Evolutionary conservation across 2,329 filamentous ascomycete genomes (phyloP), one percentile per base, ranked within the genome.

Genomic region (Stenocarpella maydis): DNA sequence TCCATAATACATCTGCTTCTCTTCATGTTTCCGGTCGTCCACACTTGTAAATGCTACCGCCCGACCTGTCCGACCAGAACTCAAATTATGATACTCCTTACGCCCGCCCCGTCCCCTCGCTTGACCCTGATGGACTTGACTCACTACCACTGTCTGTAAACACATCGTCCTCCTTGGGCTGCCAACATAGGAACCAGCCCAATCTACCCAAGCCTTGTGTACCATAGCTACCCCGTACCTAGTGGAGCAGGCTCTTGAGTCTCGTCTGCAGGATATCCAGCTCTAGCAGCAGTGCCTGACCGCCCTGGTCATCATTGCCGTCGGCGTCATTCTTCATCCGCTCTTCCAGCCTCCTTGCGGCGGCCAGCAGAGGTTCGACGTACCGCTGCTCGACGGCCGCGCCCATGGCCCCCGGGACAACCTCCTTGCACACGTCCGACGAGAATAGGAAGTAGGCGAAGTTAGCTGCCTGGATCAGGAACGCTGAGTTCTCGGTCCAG

Each of bases 391-490:
- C 85, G 26, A 90, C 85, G 0, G 87, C 85, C 10, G 83, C 82
- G 1, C 84, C 82, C 85, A 90, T 88, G 0, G 86, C 87, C 2
- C 78, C 79, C 1, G 89, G 88, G 12, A 88, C 82, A 7, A 89
- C 76, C 53, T 83, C 78, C 67, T 77, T 79, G 76, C 83, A 85
- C 24, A 77, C 79, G 43, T 79, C 77, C 9, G 83, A 81, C 4
- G 79, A 79, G 74, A 87, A 85, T 24, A 90, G 78, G 72, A 90
- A 87, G 65, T 87, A 82, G 9, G 85, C 84, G 76, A 91, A 89
- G 73, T 90, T 91, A 69, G 86, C 85, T 0, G 86, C 86, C 73
- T 90, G 87, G 71, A 90, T 79, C 65, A 90, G 80, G 71, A 90
- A 87, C 2, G 85, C 80, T 61, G 82, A 82, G 60, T 85, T 85